Base-by-base conservation (phyloP, 805 yeast genomes). In the Yarrowia alimentaria region DNA sequence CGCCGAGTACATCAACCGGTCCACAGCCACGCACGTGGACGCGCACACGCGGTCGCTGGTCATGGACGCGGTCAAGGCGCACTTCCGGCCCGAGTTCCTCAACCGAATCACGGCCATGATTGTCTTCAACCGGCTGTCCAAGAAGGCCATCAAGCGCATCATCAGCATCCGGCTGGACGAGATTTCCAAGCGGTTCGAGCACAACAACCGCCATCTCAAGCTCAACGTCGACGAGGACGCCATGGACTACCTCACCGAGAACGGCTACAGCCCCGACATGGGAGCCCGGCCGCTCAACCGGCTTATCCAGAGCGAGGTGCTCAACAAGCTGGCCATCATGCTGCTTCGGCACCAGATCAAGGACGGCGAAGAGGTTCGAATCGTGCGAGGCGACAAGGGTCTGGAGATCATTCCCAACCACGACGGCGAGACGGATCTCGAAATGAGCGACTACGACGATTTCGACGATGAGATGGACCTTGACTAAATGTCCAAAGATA, bases 81-180 rank as follows among this genome's bases (percentile, higher is more conserved):
- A 93, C 67, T 93, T 93, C 80, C 80, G 98, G 67, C 99, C 99
- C 5, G 99, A 93, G 69, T 93, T 93, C 73, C 75, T 93, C 61
- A 93, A 93, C 76, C 85, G 99, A 74, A 91, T 93, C 57, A 83
- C 95, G 1, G 86, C 95, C 6, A 90, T 87, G 59, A 88, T 91
- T 22, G 84, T 93, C 17, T 93, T 93, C 78, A 93, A 93, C 76
- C 80, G 95, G 60, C 76, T 93, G 57, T 86, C 96, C 13, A 84
- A 81, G 74, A 83, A 84, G 67, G 95, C 97, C 1, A 93, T 93
- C 58, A 78, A 87, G 59, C 87, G 86, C 79, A 93, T 93, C 62
- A 96, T 93, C 37, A 80, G 80, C 54, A 82, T 93, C 57, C 78
- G 99, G 63, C 71, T 93, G 57, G 67, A 72, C 53, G 99, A 93